Evolutionary conservation across 202 grass and related monocot genomes (phyloP).

Genomic region (Cymbopogon flexuosus): DNA sequence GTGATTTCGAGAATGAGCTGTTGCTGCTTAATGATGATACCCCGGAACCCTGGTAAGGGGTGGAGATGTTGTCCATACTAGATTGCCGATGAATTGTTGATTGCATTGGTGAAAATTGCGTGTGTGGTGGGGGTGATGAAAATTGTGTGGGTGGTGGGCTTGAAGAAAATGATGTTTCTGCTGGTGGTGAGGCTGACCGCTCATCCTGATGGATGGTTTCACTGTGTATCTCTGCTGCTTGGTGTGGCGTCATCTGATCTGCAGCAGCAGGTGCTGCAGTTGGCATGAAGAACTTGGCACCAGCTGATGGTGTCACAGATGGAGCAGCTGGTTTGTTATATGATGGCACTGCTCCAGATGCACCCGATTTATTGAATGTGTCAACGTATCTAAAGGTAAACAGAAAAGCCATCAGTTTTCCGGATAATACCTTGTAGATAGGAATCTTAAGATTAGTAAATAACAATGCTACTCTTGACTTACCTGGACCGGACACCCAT

Average conservation of each 20-base stretch:
- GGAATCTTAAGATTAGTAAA: conserved; percentile 16
- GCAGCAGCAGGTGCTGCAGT: conserved; percentile 28
- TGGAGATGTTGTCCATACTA: conserved; percentile 61
- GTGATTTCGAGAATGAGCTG: conserved; percentile 44
- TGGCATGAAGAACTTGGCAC: conserved; percentile 83
- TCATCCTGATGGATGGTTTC: conserved; percentile 42
- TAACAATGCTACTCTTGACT: neutral
- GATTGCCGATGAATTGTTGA: conserved; percentile 61
- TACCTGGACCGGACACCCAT: conserved; percentile 90
- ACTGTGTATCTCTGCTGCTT: conserved; percentile 36
- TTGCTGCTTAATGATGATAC: conserved; percentile 31
- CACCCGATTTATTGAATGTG: conserved; percentile 83
- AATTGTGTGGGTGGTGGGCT: conserved; percentile 38
- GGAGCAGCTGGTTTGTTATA: conserved; percentile 67
- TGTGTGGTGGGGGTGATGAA: conserved; percentile 15
- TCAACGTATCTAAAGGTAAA: conserved; percentile 70
- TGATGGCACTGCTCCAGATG: conserved; percentile 32
- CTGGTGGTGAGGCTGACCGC: conserved; percentile 39
- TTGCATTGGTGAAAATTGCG: conserved; percentile 45
- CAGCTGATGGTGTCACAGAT: conserved; percentile 45
- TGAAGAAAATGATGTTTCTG: conserved; percentile 59
- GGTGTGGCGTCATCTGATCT: conserved; percentile 37
- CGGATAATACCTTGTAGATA: neutral
- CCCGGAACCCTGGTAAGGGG: conserved; percentile 37
- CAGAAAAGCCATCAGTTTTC: neutral